Evolutionary conservation across 805 yeast genomes (phyloP).

Genomic region (Starmerella khaoyaiensis): DNA sequence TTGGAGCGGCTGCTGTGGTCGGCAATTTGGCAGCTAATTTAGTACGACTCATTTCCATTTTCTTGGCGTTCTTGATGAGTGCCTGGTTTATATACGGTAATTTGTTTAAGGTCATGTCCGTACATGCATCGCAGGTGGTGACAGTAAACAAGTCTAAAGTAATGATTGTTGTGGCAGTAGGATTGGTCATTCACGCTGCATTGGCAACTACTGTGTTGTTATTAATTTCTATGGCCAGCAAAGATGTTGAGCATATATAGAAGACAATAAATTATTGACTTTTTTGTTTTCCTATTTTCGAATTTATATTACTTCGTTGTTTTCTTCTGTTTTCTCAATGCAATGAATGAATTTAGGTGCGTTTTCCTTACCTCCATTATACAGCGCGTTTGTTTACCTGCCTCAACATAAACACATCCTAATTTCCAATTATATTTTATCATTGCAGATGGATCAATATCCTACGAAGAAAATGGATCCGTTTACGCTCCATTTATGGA

Average conservation of each 20-base stretch:
- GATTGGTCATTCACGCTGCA: slow-evolving; percentile 17
- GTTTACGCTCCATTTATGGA: not conserved
- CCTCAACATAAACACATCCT: too few species aligned
- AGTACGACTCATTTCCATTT: slow-evolving; percentile 52
- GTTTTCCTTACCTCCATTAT: too few species aligned
- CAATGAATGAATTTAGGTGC: too few species aligned
- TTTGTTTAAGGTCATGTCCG: slow-evolving; percentile 28
- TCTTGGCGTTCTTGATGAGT: slow-evolving; percentile 40
- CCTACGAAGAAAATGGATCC: too few species aligned
- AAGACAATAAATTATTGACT: too few species aligned
- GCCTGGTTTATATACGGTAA: slow-evolving; percentile 27
- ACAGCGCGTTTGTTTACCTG: too few species aligned
- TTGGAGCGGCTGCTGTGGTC: slow-evolving; percentile 37
- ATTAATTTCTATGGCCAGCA: slow-evolving; percentile 8
- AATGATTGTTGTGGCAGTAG: slow-evolving; percentile 14
- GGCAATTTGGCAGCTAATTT: slow-evolving; percentile 32
- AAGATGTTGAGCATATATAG: slow-evolving; percentile 3
- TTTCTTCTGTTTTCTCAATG: too few species aligned
- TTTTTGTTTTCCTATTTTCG: too few species aligned
- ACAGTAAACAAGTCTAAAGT: slow-evolving; percentile 17
- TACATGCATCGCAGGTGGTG: slow-evolving; percentile 17
- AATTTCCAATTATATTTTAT: too few species aligned
- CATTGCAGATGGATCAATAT: too few species aligned
- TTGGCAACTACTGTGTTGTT: slow-evolving; percentile 30
- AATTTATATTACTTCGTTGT: too few species aligned